These are phyloP conservation scores for Eucalyptus victrix DNA, from an alignment of 345 rosid genomes.

Conservation along the genomic window DNA sequence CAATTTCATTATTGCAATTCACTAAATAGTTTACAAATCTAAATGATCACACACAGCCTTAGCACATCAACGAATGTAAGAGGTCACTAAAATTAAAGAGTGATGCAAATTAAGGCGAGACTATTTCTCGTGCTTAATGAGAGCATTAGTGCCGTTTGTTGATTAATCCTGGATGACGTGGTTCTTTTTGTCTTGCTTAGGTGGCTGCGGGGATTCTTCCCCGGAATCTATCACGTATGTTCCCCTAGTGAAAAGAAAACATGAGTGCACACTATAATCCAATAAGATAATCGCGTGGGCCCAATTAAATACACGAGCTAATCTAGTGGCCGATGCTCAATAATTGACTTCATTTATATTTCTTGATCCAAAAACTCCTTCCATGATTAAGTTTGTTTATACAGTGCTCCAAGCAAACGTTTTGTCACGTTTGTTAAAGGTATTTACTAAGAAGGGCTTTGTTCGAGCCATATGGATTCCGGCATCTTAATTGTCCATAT, in stretches of 20 bases:
- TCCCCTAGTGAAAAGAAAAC: no score
- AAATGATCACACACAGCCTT: no score
- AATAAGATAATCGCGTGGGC: neutral
- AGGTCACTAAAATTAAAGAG: neutral
- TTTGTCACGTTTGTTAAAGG: neutral
- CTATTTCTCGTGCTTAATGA: neutral
- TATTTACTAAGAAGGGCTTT: neutral
- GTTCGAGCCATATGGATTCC: neutral
- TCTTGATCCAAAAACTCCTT: neutral
- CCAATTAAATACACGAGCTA: neutral
- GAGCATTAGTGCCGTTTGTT: neutral
- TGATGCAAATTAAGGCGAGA: neutral
- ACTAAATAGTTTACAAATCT: no score
- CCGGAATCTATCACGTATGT: neutral
- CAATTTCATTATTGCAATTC: no score
- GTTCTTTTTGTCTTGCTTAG: neutral
- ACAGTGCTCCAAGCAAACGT: neutral
- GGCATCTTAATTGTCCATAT: neutral
- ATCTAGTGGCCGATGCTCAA: neutral
- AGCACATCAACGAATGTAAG: neutral
- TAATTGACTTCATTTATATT: neutral
- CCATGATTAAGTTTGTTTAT: neutral
- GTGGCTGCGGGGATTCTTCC: neutral
- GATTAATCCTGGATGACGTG: neutral
- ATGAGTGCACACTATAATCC: neutral